Evolutionary conservation across 106 monocot genomes (phyloP).

Genomic region (Hemerocallis citrina): DNA sequence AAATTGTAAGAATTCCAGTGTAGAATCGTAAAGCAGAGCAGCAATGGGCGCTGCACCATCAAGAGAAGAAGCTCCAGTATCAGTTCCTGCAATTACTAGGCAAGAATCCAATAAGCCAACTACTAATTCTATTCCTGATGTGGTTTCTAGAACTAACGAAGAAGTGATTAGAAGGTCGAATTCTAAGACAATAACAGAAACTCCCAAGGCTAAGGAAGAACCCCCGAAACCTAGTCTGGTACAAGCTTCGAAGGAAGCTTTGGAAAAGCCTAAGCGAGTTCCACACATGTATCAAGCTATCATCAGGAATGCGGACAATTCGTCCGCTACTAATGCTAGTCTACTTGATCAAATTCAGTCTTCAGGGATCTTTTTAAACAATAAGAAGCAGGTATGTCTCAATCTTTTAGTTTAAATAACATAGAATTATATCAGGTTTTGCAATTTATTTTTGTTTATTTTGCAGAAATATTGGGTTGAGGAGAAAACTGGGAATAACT

Average conservation of each 20-base stretch:
- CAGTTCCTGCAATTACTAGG: neutral
- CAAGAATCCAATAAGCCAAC: neutral
- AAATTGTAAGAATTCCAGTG: too few species aligned
- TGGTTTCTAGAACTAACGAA: too few species aligned
- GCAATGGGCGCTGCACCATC: neutral
- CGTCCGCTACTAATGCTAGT: neutral
- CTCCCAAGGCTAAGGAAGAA: neutral
- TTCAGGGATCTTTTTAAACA: conserved; percentile 6
- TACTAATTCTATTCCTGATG: too few species aligned
- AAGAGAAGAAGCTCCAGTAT: neutral
- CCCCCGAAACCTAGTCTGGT: too few species aligned
- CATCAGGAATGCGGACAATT: neutral
- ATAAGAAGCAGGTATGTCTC: conserved; percentile 6
- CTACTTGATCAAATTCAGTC: neutral
- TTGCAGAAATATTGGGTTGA: conserved; percentile 58
- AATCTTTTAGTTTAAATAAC: too few species aligned
- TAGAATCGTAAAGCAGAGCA: neutral
- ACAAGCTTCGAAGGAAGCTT: too few species aligned
- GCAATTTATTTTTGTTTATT: neutral
- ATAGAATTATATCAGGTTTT: too few species aligned
- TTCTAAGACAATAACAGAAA: too few species aligned
- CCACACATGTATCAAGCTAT: conserved; percentile 15
- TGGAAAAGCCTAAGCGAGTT: neutral
- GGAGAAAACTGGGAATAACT: conserved; percentile 31
- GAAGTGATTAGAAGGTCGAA: too few species aligned